phyloP scores from a whole-genome alignment of 2,329 filamentous ascomycete genomes.

The Xylariaceae sp. region DNA sequence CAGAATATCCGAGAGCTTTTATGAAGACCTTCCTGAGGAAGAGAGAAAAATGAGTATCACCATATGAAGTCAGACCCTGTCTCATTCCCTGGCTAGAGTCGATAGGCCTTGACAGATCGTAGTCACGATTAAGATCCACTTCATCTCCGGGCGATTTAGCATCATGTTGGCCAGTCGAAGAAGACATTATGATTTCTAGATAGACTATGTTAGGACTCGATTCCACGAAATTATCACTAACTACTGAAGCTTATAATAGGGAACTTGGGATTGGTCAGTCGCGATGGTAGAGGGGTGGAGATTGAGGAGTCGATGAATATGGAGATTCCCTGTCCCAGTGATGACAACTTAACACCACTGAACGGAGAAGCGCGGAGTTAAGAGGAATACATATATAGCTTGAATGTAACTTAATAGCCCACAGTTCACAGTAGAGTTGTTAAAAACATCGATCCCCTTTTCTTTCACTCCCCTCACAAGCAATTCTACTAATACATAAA shows the following conservation, averaged over 20 bases:
- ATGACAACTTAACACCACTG: not conserved
- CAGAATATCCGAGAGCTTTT: conserved; percentile 74
- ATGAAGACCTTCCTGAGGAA: conserved; percentile 78
- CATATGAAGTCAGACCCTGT: conserved; percentile 68
- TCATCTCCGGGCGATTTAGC: not conserved
- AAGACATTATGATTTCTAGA: conserved; percentile 4
- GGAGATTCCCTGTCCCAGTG: not conserved
- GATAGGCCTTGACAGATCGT: conserved; percentile 60
- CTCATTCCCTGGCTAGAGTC: conserved; percentile 55
- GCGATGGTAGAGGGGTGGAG: not conserved
- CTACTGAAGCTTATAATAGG: too few relatives aligned
- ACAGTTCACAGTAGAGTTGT: too few relatives aligned
- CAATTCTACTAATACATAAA: too few relatives aligned
- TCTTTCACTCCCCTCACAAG: too few relatives aligned
- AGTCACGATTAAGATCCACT: conserved; percentile 48
- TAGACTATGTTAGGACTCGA: not conserved
- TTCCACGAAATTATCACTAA: not conserved
- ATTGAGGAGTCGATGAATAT: not conserved
- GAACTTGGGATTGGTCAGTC: too few relatives aligned
- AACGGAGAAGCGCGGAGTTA: not conserved
- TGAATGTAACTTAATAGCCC: too few relatives aligned
- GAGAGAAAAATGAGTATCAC: conserved; percentile 74
- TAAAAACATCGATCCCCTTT: too few relatives aligned
- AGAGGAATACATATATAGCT: not conserved
- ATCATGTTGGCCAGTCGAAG: not conserved